Conservation (phyloP, 768 basidiomycete species). For the Auriculariales sp. region DNA sequence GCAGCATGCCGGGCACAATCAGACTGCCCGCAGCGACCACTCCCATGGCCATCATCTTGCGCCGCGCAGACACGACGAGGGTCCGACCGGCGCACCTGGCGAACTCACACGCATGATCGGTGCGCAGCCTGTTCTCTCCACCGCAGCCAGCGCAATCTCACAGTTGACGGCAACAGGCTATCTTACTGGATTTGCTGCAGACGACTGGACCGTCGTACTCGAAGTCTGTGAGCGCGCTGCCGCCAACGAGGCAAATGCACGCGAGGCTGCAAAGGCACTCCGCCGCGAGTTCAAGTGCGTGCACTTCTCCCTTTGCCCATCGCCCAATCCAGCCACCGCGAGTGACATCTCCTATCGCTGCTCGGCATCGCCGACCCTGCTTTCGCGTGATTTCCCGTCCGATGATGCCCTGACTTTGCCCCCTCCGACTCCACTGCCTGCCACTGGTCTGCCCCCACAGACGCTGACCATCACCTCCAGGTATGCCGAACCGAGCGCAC, state of each 20-base stretch:
- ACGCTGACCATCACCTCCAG: slow-evolving; percentile 24
- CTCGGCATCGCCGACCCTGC: no score
- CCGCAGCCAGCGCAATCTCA: no score
- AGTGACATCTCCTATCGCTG: no score
- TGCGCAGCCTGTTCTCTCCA: neutral
- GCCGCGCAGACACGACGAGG: slow-evolving; percentile 1
- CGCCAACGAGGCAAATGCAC: slow-evolving; percentile 53
- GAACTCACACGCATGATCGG: slow-evolving; percentile 13
- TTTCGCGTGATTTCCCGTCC: no score
- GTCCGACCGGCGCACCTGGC: slow-evolving; percentile 1
- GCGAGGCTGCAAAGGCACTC: slow-evolving; percentile 72
- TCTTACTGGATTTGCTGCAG: slow-evolving; percentile 25
- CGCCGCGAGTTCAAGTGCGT: slow-evolving; percentile 74
- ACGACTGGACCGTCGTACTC: slow-evolving; percentile 69
- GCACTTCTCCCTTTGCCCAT: neutral
- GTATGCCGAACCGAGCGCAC: slow-evolving; percentile 61
- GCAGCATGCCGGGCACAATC: neutral
- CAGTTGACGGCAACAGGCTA: slow-evolving; percentile 3
- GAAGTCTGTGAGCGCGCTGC: slow-evolving; percentile 81
- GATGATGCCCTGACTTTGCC: no score
- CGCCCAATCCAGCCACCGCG: slow-evolving; percentile 10
- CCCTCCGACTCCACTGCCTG: no score
- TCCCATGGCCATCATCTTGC: neutral
- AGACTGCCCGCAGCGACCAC: neutral
- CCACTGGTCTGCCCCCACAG: no score